A percentile compares a stretch with the other conserved stretches of the same genome.
phyloP scores from a whole-genome alignment of 2,329 filamentous ascomycete species.

The Neofusicoccum umdonicola region DNA sequence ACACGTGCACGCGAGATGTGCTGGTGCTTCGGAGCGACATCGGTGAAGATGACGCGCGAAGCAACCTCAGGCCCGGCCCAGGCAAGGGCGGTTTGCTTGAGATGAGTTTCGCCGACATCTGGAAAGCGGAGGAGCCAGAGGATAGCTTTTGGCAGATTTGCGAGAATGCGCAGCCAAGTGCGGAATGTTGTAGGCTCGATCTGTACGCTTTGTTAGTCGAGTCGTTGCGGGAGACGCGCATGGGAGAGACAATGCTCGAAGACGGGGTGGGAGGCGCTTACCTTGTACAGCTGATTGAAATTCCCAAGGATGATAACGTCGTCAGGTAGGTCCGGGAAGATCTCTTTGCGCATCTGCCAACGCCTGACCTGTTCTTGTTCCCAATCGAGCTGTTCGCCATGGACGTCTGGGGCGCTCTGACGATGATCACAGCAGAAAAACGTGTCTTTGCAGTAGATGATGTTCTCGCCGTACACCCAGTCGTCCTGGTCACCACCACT shows the following conservation, averaged over 20 bases:
- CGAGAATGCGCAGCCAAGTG: conserved; percentile 88
- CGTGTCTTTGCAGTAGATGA: conserved; percentile 89
- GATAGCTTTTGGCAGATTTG: conserved; percentile 79
- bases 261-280: conserved; percentile 43
- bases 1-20: conserved; percentile 91
- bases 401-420: conserved; percentile 76
- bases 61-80: conserved; percentile 89
- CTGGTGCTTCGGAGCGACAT: conserved; percentile 90
- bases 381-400: conserved; percentile 71
- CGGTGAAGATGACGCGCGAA: conserved; percentile 85
- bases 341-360: conserved; percentile 89
- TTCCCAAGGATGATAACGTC: conserved; percentile 91
- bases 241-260: neutral
- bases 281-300: conserved; percentile 99
- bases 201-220: conserved; percentile 47
- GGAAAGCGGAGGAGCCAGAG: conserved; percentile 97
- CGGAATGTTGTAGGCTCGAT: conserved; percentile 97
- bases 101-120: conserved; percentile 83
- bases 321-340: conserved; percentile 81
- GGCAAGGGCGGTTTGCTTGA: conserved; percentile 71
- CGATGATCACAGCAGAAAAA: conserved; percentile 99
- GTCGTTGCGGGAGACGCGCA: neutral
- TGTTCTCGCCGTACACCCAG: conserved; percentile 97
- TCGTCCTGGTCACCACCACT: conserved; percentile 67
- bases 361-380: conserved; percentile 75